Percentiles rank a stretch among this genome's conserved stretches.
phyloP scores from a whole-genome alignment of 2,329 filamentous ascomycete genomes.

The Thermomyces lanuginosus region DNA sequence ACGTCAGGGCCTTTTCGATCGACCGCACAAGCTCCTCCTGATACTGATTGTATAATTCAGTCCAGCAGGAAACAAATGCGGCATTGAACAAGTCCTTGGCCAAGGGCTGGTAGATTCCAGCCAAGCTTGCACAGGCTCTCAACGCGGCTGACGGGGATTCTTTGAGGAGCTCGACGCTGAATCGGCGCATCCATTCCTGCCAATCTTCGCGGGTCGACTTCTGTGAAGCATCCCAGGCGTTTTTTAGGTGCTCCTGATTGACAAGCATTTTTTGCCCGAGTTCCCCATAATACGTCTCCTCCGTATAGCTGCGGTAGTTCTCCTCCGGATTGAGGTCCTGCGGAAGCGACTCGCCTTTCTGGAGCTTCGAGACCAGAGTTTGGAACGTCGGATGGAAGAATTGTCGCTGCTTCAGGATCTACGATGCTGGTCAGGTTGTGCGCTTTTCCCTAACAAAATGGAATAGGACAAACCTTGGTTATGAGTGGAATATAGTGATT shows the following conservation, averaged over 20 bases:
- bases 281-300: conserved; percentile 69
- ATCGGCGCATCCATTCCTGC: conserved; percentile 96
- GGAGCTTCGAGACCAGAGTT: conserved; percentile 75
- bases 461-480: conserved; percentile 51
- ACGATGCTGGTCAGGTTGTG: conserved; percentile 5
- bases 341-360: conserved; percentile 87
- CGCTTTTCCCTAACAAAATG: not conserved
- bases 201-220: conserved; percentile 98
- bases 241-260: conserved; percentile 92
- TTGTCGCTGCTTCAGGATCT: conserved; percentile 53
- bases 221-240: conserved; percentile 90
- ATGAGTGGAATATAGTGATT: conserved; percentile 86
- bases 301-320: conserved; percentile 57
- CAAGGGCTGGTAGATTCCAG: conserved; percentile 77
- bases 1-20: conserved; percentile 89
- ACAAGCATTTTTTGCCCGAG: conserved; percentile 82
- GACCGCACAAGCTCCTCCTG: conserved; percentile 93
- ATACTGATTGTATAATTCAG: conserved; percentile 88
- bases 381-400: conserved; percentile 86
- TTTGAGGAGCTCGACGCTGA: conserved; percentile 85
- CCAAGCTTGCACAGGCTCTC: conserved; percentile 78
- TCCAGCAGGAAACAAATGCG: conserved; percentile 98
- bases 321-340: conserved; percentile 84
- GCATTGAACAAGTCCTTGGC: conserved; percentile 95
- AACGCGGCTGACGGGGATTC: conserved; percentile 94